Evolutionary conservation across 306 rosid genomes (phyloP).

Genomic region (Parietaria judaica): DNA sequence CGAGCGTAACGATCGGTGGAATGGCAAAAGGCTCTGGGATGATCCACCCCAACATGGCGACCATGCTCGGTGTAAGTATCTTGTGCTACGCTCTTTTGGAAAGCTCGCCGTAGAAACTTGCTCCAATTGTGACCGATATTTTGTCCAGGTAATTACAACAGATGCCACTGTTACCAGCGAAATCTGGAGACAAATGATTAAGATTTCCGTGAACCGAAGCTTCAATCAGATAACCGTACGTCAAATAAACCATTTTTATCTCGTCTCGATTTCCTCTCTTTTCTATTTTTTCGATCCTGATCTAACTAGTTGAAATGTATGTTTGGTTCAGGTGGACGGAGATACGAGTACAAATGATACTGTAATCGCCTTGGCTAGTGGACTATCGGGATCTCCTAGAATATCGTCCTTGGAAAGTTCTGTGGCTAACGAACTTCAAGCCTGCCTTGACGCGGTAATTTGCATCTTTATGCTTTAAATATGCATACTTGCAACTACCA

Average conservation of each 20-base stretch:
- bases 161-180: constrained; percentile 74
- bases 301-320: constrained; percentile 12
- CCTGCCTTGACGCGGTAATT: constrained; percentile 68
- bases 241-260: neutral
- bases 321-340: constrained; percentile 73
- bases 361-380: constrained; percentile 89
- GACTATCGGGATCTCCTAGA: constrained; percentile 55
- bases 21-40: constrained; percentile 99
- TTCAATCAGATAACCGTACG: constrained; percentile 95
- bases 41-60: constrained; percentile 99
- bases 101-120: neutral
- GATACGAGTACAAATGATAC: constrained; percentile 96
- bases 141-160: constrained; percentile 70
- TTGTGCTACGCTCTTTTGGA: constrained; percentile 16
- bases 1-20: constrained; percentile 70
- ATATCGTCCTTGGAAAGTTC: constrained; percentile 52
- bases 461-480: neutral
- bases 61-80: constrained; percentile 83
- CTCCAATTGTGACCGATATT: neutral
- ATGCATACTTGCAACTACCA: neutral
- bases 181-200: constrained; percentile 87
- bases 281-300: too few species aligned
- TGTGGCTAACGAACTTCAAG: constrained; percentile 77
- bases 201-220: constrained; percentile 75
- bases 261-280: neutral